Base-by-base conservation (phyloP, 306 rosid genomes). In the Cicer pinnatifidum region DNA sequence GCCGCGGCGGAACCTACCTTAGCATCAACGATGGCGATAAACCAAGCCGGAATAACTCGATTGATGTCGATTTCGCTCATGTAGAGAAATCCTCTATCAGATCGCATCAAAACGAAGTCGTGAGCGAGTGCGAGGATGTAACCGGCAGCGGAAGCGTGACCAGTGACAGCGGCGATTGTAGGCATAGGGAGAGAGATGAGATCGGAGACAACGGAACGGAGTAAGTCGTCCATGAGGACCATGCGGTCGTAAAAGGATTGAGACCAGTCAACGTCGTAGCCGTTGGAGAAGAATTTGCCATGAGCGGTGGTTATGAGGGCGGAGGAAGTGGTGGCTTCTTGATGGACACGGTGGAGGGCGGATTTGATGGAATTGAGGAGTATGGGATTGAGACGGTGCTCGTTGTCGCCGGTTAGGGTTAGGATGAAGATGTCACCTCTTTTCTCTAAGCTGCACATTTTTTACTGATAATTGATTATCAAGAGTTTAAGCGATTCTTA, bases 261-360 rank as follows among this genome's bases (percentile, higher is more conserved):
- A 9, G 81, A 88, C 91, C 91, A 93, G n/a, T 78, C 76, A 37
- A 91, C 59, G 76, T 89, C 97, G 83, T 69, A 89, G 75, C 98
- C 98, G 67, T 93, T 93, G 77, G 94, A 93, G 85, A 89, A 93
- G 92, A 78, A 93, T 65, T 89, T 91, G 9, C 97, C 98, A 3
- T 89, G 81, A 0, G 92, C 94, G 63, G 94, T 91, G 85, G 97
- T 94, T 83, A 94, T 86, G 16, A 94, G 81, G 53, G 80, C 95
- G 33, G 89, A 84, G n/a, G 88, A 33, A 5, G 75, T 1, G 56
- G 81, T 20, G 70, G 81, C 82, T 63, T 88, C 85, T 19, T 84
- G 82, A 9, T 90, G 88, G 74, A 88, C 83, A 7, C 67, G 85
- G 80, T 68, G 78, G 53, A 93, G 78, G 37, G 92, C 77, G 19